Percentiles rank a stretch among this genome's conserved stretches.
These are phyloP conservation scores for Pinus taeda DNA, from an alignment of 75 land plant genomes.

Conservation along the genomic window DNA sequence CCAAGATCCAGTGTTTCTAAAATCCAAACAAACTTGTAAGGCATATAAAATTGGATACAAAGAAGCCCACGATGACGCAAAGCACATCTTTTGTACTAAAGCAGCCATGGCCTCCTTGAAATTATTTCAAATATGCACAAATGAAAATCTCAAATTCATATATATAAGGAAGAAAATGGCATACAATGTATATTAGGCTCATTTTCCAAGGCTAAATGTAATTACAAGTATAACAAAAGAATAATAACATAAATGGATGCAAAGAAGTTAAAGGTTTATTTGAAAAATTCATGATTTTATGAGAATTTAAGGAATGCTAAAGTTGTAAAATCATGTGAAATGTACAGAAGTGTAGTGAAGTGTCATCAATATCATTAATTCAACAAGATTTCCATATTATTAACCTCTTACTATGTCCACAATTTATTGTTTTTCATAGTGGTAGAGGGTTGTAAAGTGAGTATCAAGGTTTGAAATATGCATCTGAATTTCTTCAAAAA, in stretches of 20 bases:
- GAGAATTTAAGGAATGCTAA: not conserved
- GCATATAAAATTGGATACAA: constrained; percentile 61
- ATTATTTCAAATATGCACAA: constrained; percentile 64
- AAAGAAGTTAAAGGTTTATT: not conserved
- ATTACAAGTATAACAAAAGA: not conserved
- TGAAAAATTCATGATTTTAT: not conserved
- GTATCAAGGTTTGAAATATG: too few species aligned
- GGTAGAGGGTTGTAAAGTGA: not conserved
- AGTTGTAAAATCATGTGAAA: not conserved
- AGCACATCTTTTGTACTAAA: constrained; percentile 81
- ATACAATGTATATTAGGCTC: too few species aligned
- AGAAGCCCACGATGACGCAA: constrained; percentile 80
- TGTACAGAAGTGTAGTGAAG: not conserved
- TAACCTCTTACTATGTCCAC: not conserved
- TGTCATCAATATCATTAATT: not conserved
- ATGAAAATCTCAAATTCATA: not conserved
- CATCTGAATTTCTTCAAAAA: too few species aligned
- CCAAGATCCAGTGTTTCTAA: not conserved
- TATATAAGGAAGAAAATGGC: too few species aligned
- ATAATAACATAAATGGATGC: not conserved
- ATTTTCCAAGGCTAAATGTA: too few species aligned
- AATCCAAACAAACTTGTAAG: not conserved
- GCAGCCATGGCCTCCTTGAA: constrained; percentile 61
- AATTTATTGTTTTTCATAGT: not conserved
- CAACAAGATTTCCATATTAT: not conserved